Conservation (phyloP, 805 yeast species). For the Torulaspora microellipsoides region DNA sequence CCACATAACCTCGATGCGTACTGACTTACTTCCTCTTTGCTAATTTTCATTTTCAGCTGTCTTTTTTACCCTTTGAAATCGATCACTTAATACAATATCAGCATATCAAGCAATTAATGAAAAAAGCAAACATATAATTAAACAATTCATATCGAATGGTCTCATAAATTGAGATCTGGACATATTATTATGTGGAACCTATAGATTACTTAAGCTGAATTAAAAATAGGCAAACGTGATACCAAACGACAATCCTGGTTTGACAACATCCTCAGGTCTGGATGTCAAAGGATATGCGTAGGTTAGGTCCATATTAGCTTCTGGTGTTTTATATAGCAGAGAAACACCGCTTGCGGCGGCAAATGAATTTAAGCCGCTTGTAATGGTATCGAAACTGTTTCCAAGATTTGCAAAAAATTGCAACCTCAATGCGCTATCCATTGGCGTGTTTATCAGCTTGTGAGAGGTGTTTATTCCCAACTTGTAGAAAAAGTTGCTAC, state of each 20-base stretch:
- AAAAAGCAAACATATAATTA: too few relatives aligned
- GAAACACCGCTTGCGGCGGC: constrained; percentile 51
- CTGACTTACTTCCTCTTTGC: too few relatives aligned
- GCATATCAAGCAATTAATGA: too few relatives aligned
- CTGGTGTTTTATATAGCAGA: constrained; percentile 46
- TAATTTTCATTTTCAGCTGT: too few relatives aligned
- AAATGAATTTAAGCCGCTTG: constrained; percentile 16
- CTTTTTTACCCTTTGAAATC: too few relatives aligned
- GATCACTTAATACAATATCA: too few relatives aligned
- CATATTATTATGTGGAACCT: background rate
- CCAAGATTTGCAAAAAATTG: constrained; percentile 62
- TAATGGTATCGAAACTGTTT: constrained; percentile 32
- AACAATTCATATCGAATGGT: too few relatives aligned
- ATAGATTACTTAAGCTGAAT: background rate
- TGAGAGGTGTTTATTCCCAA: constrained; percentile 47
- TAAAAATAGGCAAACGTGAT: constrained; percentile 45
- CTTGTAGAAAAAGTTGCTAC: constrained; percentile 53
- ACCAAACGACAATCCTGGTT: constrained; percentile 56
- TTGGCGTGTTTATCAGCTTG: constrained; percentile 47
- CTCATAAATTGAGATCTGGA: background rate
- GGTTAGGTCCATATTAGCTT: constrained; percentile 52
- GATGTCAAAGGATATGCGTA: constrained; percentile 51
- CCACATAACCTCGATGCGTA: constrained; percentile 20
- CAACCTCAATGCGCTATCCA: constrained; percentile 48
- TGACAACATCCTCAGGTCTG: constrained; percentile 40